Base-by-base conservation (phyloP, 2,329 filamentous ascomycete species). In the Lachnellula hyalina region DNA sequence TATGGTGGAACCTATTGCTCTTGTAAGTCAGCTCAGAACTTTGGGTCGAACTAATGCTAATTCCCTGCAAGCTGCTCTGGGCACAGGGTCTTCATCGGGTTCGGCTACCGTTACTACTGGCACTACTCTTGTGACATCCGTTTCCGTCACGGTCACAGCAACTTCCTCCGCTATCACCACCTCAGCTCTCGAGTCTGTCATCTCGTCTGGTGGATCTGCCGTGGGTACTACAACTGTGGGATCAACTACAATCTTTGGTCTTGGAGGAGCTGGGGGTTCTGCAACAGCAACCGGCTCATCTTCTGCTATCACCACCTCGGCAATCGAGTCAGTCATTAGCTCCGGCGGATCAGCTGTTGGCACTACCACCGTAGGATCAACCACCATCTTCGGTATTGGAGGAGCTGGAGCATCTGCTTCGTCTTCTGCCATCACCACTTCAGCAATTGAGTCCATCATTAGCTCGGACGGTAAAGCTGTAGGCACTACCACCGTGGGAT, bases 1-100 rank as follows among this genome's bases (percentile, higher is more conserved):
- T 70, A 65, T 56, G 68, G 65, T 41, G 38, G 34, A 12, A 47
- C 15, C 41, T 68, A 64, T 58, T 68, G 68, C 53, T 40, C 61
- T 46, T 23, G 62, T 67, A 58, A 49, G 63, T 57, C n/a, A n/a
- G 5, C 17, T 11, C 17, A 6, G 15, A 25, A 4, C 17, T 48
- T 19, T 5, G 19, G 17, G 21, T 15, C 8, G 23, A 14, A 34
- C 19, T 1, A 36, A 17, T n/a, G 14, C 51, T 57, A 15, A 48
- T 38, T 32, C 36, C 11, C 19, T 7, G 4, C n/a, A 21, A 40
- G 49, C 38, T 21, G 47, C 41, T 8, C 5, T 15, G 9, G 5
- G 47, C 36, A 38, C 25, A 45, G 45, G 19, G 47, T 45, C 51
- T 21, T 49, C 49, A 25, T 49, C 60, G 40, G 52, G 50, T 42